Evolutionary conservation across 495 filamentous ascomycete genomes (phyloP), one percentile per base, ranked within the genome.

Genomic region (Lichina pygmaea): DNA sequence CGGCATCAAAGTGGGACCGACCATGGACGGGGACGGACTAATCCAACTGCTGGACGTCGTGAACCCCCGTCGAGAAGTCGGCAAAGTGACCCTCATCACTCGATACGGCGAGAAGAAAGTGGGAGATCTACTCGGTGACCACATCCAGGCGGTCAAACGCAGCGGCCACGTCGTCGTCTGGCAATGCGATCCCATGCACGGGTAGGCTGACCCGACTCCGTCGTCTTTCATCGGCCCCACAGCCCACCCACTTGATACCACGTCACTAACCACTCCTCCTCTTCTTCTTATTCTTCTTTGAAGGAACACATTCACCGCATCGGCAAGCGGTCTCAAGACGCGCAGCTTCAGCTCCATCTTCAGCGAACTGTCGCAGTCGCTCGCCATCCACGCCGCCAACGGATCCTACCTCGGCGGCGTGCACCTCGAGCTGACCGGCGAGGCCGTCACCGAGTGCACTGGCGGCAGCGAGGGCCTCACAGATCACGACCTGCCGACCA

Each of bases 101-200:
- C 76, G 89, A 10, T 97, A 95, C 58, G 89, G 89, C 38, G 77
- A 78, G 24, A 60, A 58, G 16, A 78, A 79, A 44, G 77, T 97
- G 42, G 59, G 68, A 17, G 50, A 63, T 3, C 68, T 86, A 44
- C 67, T 97, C 2, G 78, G 81, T 0, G 66, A 58, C 2, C 89
- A 97, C 61, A 94, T 97, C 55, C 68, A 75, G 46, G 81, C 81
- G 41, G 89, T 97, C 15, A 74, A 85, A 53, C 58, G 64, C 50
- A 80, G 78, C 45, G 68, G 68, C 2, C 75, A 86, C 57, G 55
- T 71, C 16, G 84, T 92, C 11, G 83, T 97, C 50, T 97, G 89
- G 89, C 83, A 93, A 59, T 93, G 84, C 60, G 89, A 97, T 60
- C 89, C 89, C 9, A 95, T 95, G 91, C 89, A 97, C 62, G 89